Base-by-base conservation (phyloP, 345 rosid species). In the Sonneratia alba region DNA sequence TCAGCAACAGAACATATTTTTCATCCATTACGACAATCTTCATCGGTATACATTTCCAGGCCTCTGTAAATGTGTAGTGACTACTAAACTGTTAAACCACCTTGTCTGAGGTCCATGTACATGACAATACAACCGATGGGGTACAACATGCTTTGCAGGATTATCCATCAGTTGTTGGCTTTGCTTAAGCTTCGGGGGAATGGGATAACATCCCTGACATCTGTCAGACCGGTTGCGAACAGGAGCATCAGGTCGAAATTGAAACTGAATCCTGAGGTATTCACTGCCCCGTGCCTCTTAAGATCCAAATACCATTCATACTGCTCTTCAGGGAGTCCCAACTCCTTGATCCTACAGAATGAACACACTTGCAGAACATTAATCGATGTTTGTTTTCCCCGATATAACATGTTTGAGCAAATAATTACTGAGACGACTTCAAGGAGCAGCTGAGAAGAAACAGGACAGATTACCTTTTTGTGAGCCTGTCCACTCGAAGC, bases 261-360 rank as follows among this genome's bases (percentile, higher is more conserved):
- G 70, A 90, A 59, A 78, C 89, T 86, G 83, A 91, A 87, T 66
- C 97, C 97, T 0, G 97, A 87, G 71, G 85, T 89, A 72, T 81
- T 79, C 59, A 86, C 95, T 24, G 97, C 82, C 71, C 98, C 96
- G 42, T 94, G 86, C 84, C 87, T 80, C 70, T 90, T 82, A 65
- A 94, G 82, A 80, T 94, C 98, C 67, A 90, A 43, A 71, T 88
- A 91, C 97, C 93, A 89, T 69, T 91, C 98, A 7, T 81, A 86
- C 75, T 86, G 81, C 75, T 90, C 95, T 67, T 47, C 75, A 57
- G 80, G 51, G 71, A 84, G 55, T 49, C 88, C 84, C 32, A 74
- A 18, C 72, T 89, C 91, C 61, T 71, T 72, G 13, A 91, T 89
- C 87, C 97, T 89, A 70, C 66, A 68, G 56, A 14, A 15, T 3